Percentiles rank a stretch among this genome's conserved stretches.
These are phyloP conservation scores for Lagenaria siceraria DNA, from an alignment of 306 rosid species.

Conservation along the genomic window DNA sequence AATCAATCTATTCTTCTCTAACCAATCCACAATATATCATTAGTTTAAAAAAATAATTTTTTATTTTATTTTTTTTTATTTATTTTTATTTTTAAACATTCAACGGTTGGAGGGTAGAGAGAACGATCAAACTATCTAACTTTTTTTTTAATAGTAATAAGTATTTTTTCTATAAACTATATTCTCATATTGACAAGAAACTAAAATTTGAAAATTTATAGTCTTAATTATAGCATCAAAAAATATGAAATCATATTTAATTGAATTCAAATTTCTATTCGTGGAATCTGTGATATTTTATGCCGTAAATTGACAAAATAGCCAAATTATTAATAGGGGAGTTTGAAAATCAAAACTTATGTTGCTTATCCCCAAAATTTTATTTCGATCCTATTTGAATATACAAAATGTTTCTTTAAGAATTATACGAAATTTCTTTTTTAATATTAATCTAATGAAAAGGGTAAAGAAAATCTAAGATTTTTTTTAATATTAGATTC, in stretches of 20 bases:
- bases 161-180: too few relatives aligned
- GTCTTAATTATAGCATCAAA: too few relatives aligned
- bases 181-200: too few relatives aligned
- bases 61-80: too few relatives aligned
- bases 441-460: not conserved
- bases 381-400: not conserved
- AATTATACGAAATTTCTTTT: not conserved
- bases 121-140: too few relatives aligned
- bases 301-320: not conserved
- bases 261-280: not conserved
- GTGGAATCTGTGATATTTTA: not conserved
- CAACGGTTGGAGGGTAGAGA: too few relatives aligned
- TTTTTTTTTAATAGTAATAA: too few relatives aligned
- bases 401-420: not conserved
- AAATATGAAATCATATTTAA: not conserved
- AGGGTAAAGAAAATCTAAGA: not conserved
- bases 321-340: not conserved
- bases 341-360: not conserved
- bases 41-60: too few relatives aligned
- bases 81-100: too few relatives aligned
- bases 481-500: not conserved
- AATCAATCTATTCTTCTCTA: not conserved
- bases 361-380: not conserved
- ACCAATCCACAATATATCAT: not conserved
- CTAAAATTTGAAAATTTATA: too few relatives aligned